phyloP scores from a whole-genome alignment of 805 yeast species.

The Candida sakaeoensis region DNA sequence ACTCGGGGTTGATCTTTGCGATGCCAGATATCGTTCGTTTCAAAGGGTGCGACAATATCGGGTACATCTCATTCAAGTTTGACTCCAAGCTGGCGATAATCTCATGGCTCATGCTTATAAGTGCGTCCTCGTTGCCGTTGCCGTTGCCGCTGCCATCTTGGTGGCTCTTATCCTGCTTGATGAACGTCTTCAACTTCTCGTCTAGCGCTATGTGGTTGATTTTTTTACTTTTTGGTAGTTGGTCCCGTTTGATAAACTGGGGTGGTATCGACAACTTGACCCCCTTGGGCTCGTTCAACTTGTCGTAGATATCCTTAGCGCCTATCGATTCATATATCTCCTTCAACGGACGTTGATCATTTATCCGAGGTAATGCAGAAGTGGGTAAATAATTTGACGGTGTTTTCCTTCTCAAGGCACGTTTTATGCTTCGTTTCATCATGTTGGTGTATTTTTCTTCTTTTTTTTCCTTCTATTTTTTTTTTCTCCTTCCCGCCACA shows the following conservation, averaged over 20 bases:
- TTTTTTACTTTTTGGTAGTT: slow-evolving; percentile 3
- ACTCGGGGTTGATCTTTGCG: slow-evolving; percentile 31
- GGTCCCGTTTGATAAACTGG: neutral
- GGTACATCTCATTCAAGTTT: slow-evolving; percentile 23
- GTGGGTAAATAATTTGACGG: slow-evolving; percentile 22
- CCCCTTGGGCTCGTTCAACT: slow-evolving; percentile 7
- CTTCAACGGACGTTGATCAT: slow-evolving; percentile 15
- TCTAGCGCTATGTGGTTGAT: slow-evolving; percentile 2
- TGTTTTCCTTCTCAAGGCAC: neutral
- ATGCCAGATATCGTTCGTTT: slow-evolving; percentile 38
- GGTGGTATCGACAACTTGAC: slow-evolving; percentile 1
- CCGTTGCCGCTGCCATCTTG: too few species aligned
- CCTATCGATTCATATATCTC: slow-evolving; percentile 17
- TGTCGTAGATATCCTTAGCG: slow-evolving; percentile 1
- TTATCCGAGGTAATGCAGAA: slow-evolving; percentile 28
- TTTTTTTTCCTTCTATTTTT: too few species aligned
- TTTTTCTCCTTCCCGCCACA: slow-evolving; percentile 10
- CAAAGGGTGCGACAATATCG: slow-evolving; percentile 34
- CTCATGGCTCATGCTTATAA: slow-evolving; percentile 10
- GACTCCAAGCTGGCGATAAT: slow-evolving; percentile 17
- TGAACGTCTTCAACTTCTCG: slow-evolving; percentile 3
- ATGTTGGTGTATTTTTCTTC: too few species aligned
- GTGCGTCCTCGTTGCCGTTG: slow-evolving; percentile 2
- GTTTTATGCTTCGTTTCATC: neutral
- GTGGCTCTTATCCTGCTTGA: slow-evolving; percentile 3